Evolutionary conservation across 78 protist species (phyloP).

Genomic region (Tieghemostelium lacteum): DNA sequence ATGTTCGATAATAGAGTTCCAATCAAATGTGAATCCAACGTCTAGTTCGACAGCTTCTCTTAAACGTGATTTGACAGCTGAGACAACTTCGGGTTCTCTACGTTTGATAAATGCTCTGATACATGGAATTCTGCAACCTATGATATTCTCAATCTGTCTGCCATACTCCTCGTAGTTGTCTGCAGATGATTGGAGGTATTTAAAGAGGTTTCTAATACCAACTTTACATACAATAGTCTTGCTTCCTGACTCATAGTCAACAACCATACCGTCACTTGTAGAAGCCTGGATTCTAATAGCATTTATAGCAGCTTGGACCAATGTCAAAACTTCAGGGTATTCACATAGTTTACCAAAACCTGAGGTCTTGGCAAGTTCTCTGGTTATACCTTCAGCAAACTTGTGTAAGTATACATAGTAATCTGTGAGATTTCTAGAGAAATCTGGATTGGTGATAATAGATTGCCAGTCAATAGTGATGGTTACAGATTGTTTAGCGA

Average conservation of each 20-base stretch:
- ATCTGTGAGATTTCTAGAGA: conserved; percentile 15
- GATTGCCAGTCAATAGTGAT: conserved; percentile 52
- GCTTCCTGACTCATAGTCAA: neutral
- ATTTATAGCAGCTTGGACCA: neutral
- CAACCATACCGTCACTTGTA: neutral
- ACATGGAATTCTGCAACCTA: conserved; percentile 8
- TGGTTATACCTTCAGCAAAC: conserved; percentile 24
- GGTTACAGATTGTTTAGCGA: conserved; percentile 46
- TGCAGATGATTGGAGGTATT: neutral
- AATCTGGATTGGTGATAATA: conserved; percentile 9
- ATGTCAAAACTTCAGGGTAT: conserved; percentile 27
- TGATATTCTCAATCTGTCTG: conserved; percentile 47
- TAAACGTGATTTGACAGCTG: neutral
- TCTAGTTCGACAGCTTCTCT: conserved; percentile 35
- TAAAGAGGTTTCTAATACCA: conserved; percentile 14
- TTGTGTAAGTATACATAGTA: conserved; percentile 16
- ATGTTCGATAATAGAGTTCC: conserved; percentile 43
- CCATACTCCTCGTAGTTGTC: conserved; percentile 13
- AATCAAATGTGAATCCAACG: conserved; percentile 21
- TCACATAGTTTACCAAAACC: conserved; percentile 57
- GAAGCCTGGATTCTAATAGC: conserved; percentile 13
- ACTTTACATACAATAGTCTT: conserved; percentile 2
- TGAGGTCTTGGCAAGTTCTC: neutral
- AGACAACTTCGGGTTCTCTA: neutral
- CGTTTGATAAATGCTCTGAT: conserved; percentile 47